These are phyloP conservation scores for Saprolegnia parasitica DNA, from an alignment of 352 stramenopile genomes.

Conservation along the genomic window DNA sequence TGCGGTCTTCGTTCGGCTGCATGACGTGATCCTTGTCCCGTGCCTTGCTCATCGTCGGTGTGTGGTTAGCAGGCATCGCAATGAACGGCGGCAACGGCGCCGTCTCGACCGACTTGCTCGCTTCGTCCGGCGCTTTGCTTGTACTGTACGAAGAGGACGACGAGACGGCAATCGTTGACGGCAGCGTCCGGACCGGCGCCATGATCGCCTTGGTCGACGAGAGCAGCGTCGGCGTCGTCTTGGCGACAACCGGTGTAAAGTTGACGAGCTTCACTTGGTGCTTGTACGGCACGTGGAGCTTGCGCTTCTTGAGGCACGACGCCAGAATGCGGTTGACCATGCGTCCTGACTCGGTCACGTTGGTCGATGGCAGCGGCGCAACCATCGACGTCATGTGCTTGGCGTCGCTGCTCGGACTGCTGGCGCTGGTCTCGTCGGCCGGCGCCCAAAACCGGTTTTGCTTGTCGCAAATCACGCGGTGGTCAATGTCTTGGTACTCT, in stretches of 20 bases:
- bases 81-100: neutral
- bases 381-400: neutral
- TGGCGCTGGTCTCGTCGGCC: slow-evolving; percentile 46
- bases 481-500: slow-evolving; percentile 69
- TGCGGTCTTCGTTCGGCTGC: slow-evolving; percentile 17
- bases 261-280: slow-evolving; percentile 80
- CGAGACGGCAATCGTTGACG: no score
- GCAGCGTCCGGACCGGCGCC: neutral
- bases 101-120: neutral
- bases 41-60: slow-evolving; percentile 20
- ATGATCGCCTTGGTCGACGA: slow-evolving; percentile 7
- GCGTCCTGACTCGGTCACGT: slow-evolving; percentile 32
- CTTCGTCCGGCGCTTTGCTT: neutral
- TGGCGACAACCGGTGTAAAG: slow-evolving; percentile 41
- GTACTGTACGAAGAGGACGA: no score
- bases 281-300: slow-evolving; percentile 80
- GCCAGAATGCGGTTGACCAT: slow-evolving; percentile 80
- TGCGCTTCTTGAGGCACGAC: slow-evolving; percentile 77
- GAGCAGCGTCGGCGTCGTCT: neutral
- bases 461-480: slow-evolving; percentile 70
- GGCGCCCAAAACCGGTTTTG: slow-evolving; percentile 78
- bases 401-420: neutral
- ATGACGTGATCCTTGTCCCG: slow-evolving; percentile 18
- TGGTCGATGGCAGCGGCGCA: neutral
- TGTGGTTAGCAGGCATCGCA: slow-evolving; percentile 3